Evolutionary conservation across 495 filamentous ascomycete genomes (phyloP).

Genomic region (Penicillium cosmopolitanum): DNA sequence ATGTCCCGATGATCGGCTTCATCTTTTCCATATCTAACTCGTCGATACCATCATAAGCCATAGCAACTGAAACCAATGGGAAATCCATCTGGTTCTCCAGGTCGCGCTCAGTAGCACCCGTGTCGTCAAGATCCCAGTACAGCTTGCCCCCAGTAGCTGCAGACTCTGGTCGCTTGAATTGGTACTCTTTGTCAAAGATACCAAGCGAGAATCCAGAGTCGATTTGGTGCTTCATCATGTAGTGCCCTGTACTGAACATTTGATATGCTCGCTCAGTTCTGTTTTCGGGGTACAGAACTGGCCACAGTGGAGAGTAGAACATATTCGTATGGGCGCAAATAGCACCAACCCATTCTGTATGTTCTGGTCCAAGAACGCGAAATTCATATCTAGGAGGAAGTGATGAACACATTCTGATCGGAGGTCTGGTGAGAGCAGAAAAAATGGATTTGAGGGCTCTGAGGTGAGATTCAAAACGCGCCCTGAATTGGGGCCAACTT

Average conservation of each 20-base stretch:
- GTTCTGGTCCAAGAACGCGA: constrained; percentile 36
- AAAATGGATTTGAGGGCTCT: neutral
- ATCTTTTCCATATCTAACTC: constrained; percentile 33
- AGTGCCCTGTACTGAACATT: constrained; percentile 12
- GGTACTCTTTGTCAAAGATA: constrained; percentile 50
- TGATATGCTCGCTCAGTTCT: constrained; percentile 26
- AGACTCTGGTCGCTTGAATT: constrained; percentile 45
- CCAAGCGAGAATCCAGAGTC: constrained; percentile 44
- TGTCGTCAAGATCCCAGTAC: constrained; percentile 41
- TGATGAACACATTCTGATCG: constrained; percentile 6
- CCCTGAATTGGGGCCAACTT: neutral
- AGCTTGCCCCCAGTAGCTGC: constrained; percentile 39
- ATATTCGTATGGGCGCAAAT: constrained; percentile 42
- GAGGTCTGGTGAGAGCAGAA: neutral
- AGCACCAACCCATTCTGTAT: constrained; percentile 40
- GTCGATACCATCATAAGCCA: constrained; percentile 39
- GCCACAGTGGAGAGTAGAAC: constrained; percentile 40
- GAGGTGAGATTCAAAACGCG: neutral
- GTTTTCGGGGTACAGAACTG: constrained; percentile 30
- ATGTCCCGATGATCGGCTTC: constrained; percentile 22
- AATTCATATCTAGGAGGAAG: constrained; percentile 36
- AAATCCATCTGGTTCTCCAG: constrained; percentile 45
- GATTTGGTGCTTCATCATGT: constrained; percentile 36
- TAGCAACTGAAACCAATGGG: constrained; percentile 44
- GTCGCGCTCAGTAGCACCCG: constrained; percentile 25